Evolutionary conservation across 495 filamentous ascomycete species (phyloP).

Genomic region (Aspergillus saccharolyticus): DNA sequence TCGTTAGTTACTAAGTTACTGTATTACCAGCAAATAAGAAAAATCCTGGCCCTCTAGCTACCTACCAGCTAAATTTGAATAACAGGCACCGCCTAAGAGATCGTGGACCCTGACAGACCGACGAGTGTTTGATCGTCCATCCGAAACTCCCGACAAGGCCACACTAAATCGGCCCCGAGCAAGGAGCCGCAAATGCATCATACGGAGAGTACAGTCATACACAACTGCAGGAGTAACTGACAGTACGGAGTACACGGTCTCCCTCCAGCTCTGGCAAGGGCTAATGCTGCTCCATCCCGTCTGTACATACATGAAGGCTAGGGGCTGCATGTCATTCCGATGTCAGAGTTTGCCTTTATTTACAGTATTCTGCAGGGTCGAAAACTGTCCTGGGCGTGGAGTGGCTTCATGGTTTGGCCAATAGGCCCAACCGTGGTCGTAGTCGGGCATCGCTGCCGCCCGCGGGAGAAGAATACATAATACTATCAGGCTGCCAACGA

Average conservation of each 20-base stretch:
- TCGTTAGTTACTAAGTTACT: not conserved
- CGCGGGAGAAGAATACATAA: not conserved
- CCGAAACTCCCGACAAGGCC: not conserved
- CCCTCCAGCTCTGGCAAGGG: no score
- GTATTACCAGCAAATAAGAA: not conserved
- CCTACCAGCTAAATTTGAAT: no score
- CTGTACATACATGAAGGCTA: not conserved
- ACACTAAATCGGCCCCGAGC: not conserved
- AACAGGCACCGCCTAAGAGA: no score
- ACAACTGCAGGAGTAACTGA: no score
- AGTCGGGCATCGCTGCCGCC: not conserved
- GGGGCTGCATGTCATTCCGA: not conserved
- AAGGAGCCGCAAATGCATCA: not conserved
- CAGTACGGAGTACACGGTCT: no score
- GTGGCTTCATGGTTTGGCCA: not conserved
- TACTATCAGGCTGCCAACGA: not conserved
- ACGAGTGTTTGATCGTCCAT: not conserved
- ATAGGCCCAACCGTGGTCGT: not conserved
- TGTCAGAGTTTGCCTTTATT: not conserved
- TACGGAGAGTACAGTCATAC: no score
- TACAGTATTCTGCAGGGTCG: not conserved
- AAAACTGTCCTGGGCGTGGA: not conserved
- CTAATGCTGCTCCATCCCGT: not conserved
- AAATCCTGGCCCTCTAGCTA: not conserved
- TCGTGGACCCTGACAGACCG: not conserved